A percentile compares a stretch with the other conserved stretches of the same genome.
Conservation (phyloP, 495 filamentous ascomycete genomes). For the Hyaloscypha finlandica region DNA sequence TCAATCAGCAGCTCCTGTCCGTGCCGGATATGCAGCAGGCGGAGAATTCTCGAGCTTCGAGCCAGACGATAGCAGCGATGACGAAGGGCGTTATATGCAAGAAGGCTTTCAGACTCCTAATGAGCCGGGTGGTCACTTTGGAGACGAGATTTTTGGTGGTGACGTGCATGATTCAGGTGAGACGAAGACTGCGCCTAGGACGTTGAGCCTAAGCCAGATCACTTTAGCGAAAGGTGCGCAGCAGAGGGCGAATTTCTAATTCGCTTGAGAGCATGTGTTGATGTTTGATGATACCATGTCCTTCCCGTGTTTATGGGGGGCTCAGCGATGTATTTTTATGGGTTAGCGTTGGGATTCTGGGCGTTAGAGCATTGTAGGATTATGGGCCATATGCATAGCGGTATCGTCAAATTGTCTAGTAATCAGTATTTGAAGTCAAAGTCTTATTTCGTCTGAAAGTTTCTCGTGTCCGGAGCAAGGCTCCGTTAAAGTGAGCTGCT, state of each 20-base stretch:
- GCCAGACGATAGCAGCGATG: conserved; percentile 28
- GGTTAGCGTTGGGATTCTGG: not conserved
- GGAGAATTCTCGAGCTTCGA: conserved; percentile 25
- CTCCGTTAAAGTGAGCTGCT: too few relatives aligned
- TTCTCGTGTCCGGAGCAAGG: too few relatives aligned
- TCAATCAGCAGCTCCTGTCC: conserved; percentile 13
- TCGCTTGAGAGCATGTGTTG: not conserved
- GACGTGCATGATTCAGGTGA: conserved; percentile 32
- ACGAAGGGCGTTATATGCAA: conserved; percentile 29
- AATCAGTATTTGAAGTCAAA: not conserved
- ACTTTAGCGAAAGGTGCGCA: conserved; percentile 36
- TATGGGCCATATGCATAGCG: conserved; percentile 7
- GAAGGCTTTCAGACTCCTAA: conserved; percentile 48
- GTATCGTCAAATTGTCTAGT: not conserved
- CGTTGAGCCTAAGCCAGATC: conserved; percentile 51
- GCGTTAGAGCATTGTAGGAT: conserved; percentile 7
- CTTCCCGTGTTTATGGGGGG: conserved; percentile 3
- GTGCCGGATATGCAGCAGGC: conserved; percentile 30
- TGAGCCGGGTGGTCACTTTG: conserved; percentile 38
- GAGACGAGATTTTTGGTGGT: conserved; percentile 48
- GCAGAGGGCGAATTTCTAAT: conserved; percentile 6
- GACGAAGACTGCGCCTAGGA: conserved; percentile 45
- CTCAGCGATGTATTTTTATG: conserved; percentile 14
- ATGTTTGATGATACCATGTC: conserved; percentile 18
- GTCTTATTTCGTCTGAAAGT: too few relatives aligned